These are phyloP conservation scores for Fusarium beomiforme DNA, from an alignment of 2,329 filamentous ascomycete genomes.

Conservation along the genomic window DNA sequence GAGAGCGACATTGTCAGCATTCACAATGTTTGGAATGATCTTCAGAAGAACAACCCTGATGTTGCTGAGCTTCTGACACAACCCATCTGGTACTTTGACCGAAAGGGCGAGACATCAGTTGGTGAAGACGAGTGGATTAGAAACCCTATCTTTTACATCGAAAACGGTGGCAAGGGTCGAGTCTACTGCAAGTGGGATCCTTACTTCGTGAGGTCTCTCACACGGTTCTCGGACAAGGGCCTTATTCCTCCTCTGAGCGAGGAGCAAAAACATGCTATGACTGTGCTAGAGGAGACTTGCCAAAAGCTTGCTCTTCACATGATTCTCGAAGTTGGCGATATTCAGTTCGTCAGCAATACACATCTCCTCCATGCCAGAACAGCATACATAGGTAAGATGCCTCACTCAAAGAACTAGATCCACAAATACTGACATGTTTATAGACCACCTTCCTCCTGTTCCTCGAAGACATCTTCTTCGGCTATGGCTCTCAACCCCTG, in stretches of 20 bases:
- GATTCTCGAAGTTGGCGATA: slow-evolving; percentile 86
- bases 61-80: slow-evolving; percentile 78
- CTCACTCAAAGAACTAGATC: rapidly evolving
- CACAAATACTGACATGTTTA: background rate
- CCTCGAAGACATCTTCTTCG: slow-evolving; percentile 83
- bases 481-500: slow-evolving; percentile 84
- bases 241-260: slow-evolving; percentile 77
- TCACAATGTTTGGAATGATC: slow-evolving; percentile 83
- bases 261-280: slow-evolving; percentile 75
- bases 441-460: slow-evolving; percentile 68
- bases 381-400: slow-evolving; percentile 66
- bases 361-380: slow-evolving; percentile 86
- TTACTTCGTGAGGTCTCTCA: slow-evolving; percentile 83
- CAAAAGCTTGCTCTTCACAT: slow-evolving; percentile 80
- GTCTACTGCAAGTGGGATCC: slow-evolving; percentile 83
- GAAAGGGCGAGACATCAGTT: slow-evolving; percentile 82
- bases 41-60: slow-evolving; percentile 80
- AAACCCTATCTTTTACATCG: slow-evolving; percentile 79
- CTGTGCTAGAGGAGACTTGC: slow-evolving; percentile 73
- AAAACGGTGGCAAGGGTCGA: slow-evolving; percentile 68
- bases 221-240: slow-evolving; percentile 77
- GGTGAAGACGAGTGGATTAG: slow-evolving; percentile 81
- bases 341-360: slow-evolving; percentile 84
- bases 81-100: slow-evolving; percentile 92
- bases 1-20: slow-evolving; percentile 84